A percentile compares a stretch with the other conserved stretches of the same genome.
phyloP scores from a whole-genome alignment of 75 land plant species.

The Selaginella moellendorffii region DNA sequence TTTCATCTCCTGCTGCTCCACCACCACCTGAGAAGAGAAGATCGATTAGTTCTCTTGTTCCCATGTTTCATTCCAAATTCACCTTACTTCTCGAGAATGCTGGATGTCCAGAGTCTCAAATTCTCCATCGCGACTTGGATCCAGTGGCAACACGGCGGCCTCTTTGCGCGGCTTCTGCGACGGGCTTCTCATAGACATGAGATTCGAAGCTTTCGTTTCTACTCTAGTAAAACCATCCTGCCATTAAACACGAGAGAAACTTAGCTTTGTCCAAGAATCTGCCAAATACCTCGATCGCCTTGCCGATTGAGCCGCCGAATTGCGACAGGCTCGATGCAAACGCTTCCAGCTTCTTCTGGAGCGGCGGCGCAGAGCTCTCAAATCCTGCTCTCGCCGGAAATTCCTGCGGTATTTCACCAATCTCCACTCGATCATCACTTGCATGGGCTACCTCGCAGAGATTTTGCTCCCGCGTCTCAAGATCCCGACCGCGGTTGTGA shows the following conservation, averaged over 20 bases:
- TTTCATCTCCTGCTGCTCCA: neutral
- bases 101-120: neutral
- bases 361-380: neutral
- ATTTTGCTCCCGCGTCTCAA: neutral
- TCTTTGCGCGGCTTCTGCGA: neutral
- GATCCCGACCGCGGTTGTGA: neutral
- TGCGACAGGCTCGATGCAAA: neutral
- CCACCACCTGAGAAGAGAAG: neutral
- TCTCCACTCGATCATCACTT: neutral
- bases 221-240: neutral
- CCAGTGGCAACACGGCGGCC: neutral
- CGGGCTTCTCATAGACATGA: neutral
- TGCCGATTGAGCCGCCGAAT: neutral
- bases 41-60: neutral
- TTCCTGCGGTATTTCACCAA: neutral
- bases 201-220: neutral
- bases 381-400: neutral
- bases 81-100: neutral
- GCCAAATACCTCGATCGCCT: neutral
- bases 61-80: no score
- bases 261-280: no score
- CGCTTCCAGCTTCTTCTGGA: neutral
- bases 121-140: neutral
- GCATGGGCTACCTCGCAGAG: neutral
- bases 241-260: no score